Evolutionary conservation across 139 green algal species (phyloP), one percentile per base, ranked within the genome.

Genomic region (Coelastrella sp.): DNA sequence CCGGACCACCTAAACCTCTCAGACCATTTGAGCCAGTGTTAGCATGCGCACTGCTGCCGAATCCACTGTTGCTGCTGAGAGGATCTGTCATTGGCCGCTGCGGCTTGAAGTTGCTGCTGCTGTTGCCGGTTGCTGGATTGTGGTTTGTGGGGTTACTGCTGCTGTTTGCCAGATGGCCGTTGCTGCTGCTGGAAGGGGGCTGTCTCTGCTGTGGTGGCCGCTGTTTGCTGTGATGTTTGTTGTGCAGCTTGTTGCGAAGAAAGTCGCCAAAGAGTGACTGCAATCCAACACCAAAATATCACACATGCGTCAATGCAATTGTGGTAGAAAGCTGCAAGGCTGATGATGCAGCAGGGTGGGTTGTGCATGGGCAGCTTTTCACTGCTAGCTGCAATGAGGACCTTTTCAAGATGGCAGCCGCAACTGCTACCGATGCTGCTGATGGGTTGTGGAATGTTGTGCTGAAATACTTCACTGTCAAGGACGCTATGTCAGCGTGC

Each of bases 211-310:
- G 56, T 19, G 79, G 56, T 11, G 60, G 79, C 6, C 84, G 83
- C 15, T 90, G 75, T 61, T 19, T 83, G 86, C 25, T 60, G 15
- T 17, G 78, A 25, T 65, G 15, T 6, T 61, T 68, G 15, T 84
- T 65, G 12, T 91, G 49, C 49, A 91, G 19, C 61, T 91, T 68
- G 58, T 86, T 85, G 76, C 78, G 65, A 11, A 91, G 78, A 61
- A 91, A 79, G 56, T 91, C 87, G 35, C 78, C 87, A 72, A 91
- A 83, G 19, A 78, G 75, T 59, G 73, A 63, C 85, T 90, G 84
- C 84, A 81, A 14, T 49, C 1, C 35, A 49, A 49, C 35, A 49
- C 35, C 35, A 1, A 49, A 3, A 49, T 49, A 49, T 49, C 35
- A 49, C 35, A 49, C 35, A 49, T 49, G 35, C 35, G 35, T 49